A percentile compares a stretch with the other conserved stretches of the same genome.
Evolutionary conservation across 2,329 filamentous ascomycete species (phyloP).

Genomic region (Aspergillus spinulosporus): DNA sequence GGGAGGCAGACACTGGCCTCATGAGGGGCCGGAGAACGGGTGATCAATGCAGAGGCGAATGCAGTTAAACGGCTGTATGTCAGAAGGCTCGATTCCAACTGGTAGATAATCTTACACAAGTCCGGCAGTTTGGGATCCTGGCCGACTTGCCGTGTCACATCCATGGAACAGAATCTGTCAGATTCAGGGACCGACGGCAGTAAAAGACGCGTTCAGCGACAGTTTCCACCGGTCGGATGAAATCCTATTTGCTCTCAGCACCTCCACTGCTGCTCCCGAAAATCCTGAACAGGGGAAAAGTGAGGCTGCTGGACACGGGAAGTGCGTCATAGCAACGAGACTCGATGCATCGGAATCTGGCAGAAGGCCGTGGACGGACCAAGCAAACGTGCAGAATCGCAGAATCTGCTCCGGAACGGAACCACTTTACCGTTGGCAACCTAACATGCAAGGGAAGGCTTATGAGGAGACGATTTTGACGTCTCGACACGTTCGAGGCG

Average conservation of each 20-base stretch:
- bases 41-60: constrained; percentile 25
- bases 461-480: background rate
- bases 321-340: constrained; percentile 4
- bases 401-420: too few species aligned
- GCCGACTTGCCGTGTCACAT: constrained; percentile 22
- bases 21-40: constrained; percentile 20
- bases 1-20: constrained; percentile 16
- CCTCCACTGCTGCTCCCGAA: constrained; percentile 16
- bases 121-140: constrained; percentile 21
- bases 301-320: constrained; percentile 18
- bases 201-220: background rate
- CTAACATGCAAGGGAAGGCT: background rate
- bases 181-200: constrained; percentile 17
- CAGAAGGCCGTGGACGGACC: constrained; percentile 1
- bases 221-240: constrained; percentile 17
- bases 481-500: constrained; percentile 4
- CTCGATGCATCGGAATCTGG: background rate
- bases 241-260: constrained; percentile 23
- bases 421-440: too few species aligned
- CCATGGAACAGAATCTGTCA: constrained; percentile 16
- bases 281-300: constrained; percentile 22
- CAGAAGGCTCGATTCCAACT: constrained; percentile 17
- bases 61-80: constrained; percentile 25
- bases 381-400: constrained; percentile 7
- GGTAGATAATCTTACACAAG: constrained; percentile 18